Percentiles rank a stretch among this genome's conserved stretches.
Conservation (phyloP, 2,329 filamentous ascomycete species). For the Fusarium metavorans region DNA sequence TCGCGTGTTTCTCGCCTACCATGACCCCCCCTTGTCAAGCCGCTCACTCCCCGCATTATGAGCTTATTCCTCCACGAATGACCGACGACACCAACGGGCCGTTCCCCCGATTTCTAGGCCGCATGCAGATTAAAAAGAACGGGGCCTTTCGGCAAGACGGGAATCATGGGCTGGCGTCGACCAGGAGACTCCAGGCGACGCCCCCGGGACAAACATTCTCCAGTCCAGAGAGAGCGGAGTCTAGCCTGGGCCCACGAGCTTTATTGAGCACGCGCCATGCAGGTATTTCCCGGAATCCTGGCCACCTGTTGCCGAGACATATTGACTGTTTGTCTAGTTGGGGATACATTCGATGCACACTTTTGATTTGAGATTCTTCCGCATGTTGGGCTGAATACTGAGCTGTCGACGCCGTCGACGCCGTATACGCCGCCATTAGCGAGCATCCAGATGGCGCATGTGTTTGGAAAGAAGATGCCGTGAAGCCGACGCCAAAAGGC, state of each 20-base stretch:
- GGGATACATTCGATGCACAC: not conserved
- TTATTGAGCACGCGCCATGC: not conserved
- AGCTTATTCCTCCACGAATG: conserved; percentile 35
- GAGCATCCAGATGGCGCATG: not conserved
- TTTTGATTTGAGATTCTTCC: not conserved
- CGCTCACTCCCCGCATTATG: conserved; percentile 30
- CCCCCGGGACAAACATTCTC: not conserved
- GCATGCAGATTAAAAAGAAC: not conserved
- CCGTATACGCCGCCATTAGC: not conserved
- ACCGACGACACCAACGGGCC: conserved; percentile 14
- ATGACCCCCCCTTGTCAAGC: not conserved
- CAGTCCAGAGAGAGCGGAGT: not conserved
- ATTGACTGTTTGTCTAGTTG: not conserved
- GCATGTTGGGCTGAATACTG: not conserved
- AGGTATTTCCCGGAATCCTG: not conserved
- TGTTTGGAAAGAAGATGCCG: not conserved
- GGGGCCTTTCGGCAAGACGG: conserved; percentile 26
- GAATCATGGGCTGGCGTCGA: conserved; percentile 7
- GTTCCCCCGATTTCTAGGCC: conserved; percentile 26
- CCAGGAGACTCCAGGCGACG: not conserved
- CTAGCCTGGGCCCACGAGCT: not conserved
- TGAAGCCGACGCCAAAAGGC: not conserved
- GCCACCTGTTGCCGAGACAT: not conserved
- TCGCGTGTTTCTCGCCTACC: not conserved
- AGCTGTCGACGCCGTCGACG: not conserved